Percentiles rank a stretch among this genome's conserved stretches.
Evolutionary conservation across 371 early-diverging fungal genomes (phyloP).

Genomic region (Apophysomyces ossiformis): DNA sequence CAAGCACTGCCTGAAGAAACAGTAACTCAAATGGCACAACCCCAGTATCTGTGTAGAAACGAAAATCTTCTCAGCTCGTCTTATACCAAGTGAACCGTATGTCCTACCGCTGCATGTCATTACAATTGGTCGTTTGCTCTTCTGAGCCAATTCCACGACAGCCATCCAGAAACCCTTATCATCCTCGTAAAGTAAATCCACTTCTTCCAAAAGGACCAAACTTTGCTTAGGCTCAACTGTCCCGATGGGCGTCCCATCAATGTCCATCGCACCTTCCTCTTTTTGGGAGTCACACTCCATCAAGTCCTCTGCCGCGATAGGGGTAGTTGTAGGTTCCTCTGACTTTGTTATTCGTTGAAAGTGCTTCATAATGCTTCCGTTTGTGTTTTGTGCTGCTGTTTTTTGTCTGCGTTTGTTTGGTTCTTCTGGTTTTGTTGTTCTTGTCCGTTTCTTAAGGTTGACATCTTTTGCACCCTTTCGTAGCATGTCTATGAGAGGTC

Average conservation of each 20-base stretch:
- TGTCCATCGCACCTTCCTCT: conserved; percentile 1
- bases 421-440: conserved; percentile 9
- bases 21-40: conserved; percentile 35
- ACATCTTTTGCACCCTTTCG: conserved; percentile 9
- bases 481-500: conserved; percentile 17
- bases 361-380: conserved; percentile 27
- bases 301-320: not conserved
- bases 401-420: conserved; percentile 16
- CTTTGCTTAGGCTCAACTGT: conserved; percentile 46
- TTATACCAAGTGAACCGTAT: not conserved
- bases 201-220: conserved; percentile 79
- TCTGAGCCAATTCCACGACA: conserved; percentile 65
- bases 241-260: not conserved
- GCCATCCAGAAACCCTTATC: conserved; percentile 83
- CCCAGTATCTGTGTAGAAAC: conserved; percentile 20
- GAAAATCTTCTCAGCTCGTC: not conserved
- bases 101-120: conserved; percentile 74
- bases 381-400: not conserved
- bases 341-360: conserved; percentile 21
- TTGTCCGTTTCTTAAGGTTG: conserved; percentile 15
- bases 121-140: conserved; percentile 78
- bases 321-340: conserved; percentile 12
- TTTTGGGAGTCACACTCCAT: not conserved
- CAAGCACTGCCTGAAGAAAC: conserved; percentile 23
- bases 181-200: conserved; percentile 80